Conservation (phyloP, 108 stramenopile genomes). For the Discostella pseudostelligera region DNA sequence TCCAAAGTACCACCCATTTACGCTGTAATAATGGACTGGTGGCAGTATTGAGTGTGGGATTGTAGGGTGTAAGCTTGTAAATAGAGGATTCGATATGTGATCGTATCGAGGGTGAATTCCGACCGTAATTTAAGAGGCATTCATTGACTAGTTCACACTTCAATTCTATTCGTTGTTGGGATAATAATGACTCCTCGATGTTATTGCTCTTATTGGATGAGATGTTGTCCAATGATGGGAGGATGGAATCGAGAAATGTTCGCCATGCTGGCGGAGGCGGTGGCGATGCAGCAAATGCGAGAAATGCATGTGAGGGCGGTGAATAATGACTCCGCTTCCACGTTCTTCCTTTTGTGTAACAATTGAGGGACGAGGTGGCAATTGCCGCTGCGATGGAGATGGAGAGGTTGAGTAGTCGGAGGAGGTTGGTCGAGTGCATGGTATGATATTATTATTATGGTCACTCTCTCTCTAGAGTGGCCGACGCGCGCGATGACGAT, state of each 20-base stretch:
- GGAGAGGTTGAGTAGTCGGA: too few species aligned
- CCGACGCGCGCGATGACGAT: too few species aligned
- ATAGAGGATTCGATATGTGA: constrained; percentile 38
- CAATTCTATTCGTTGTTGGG: not conserved
- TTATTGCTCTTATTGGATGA: not conserved
- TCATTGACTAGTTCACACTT: constrained; percentile 20
- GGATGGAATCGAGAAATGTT: constrained; percentile 13
- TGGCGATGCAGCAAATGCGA: not conserved
- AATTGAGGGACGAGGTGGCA: too few species aligned
- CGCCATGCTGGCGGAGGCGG: constrained; percentile 4
- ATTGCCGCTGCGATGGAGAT: too few species aligned
- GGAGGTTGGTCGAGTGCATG: too few species aligned
- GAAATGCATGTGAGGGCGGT: too few species aligned
- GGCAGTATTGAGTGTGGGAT: constrained; percentile 39
- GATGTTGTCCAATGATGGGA: not conserved
- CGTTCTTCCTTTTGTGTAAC: too few species aligned
- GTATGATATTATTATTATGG: too few species aligned
- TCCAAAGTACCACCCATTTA: constrained; percentile 57
- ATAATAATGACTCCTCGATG: too few species aligned
- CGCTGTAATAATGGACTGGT: constrained; percentile 33
- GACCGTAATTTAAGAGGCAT: constrained; percentile 19
- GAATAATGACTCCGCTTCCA: too few species aligned
- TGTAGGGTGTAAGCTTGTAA: constrained; percentile 29
- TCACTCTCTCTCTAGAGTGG: too few species aligned
- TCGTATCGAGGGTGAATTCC: constrained; percentile 7